Evolutionary conservation across 2,329 filamentous ascomycete genomes (phyloP).

Genomic region (Cordyceps javanica): DNA sequence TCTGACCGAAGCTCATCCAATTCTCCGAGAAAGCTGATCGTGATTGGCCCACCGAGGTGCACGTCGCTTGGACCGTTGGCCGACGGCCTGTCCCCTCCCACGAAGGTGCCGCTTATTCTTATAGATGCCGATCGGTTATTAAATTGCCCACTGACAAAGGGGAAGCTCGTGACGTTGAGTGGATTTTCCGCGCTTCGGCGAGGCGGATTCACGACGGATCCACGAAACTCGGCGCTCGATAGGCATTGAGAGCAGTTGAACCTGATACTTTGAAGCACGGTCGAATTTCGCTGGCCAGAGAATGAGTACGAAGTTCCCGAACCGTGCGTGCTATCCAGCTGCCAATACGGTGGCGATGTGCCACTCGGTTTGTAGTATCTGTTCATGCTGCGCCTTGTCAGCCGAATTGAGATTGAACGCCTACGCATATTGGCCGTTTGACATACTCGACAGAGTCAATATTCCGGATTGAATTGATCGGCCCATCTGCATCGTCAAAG

Average conservation of each 20-base stretch:
- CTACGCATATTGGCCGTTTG: neutral
- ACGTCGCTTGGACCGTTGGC: neutral
- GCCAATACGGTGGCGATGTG: neutral
- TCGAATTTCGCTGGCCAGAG: neutral
- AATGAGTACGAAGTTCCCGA: conserved; percentile 1
- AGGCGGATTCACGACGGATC: neutral
- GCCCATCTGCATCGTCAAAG: neutral
- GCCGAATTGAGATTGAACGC: too few relatives aligned
- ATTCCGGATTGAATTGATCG: conserved; percentile 1
- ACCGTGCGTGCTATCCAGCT: neutral
- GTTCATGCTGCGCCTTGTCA: neutral
- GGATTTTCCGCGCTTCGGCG: neutral
- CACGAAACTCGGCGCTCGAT: neutral
- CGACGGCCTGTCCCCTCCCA: neutral
- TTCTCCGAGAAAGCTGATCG: conserved; percentile 2
- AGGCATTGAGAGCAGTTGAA: conserved; percentile 4
- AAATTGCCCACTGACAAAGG: neutral
- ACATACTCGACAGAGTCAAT: conserved; percentile 4
- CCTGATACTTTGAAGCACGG: neutral
- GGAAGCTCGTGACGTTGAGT: conserved; percentile 3
- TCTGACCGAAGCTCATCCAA: conserved; percentile 4
- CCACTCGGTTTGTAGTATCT: neutral
- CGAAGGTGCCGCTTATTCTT: neutral
- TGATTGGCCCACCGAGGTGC: conserved; percentile 4
- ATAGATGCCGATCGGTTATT: conserved; percentile 1